Percentiles rank a stretch among this genome's conserved stretches.
Conservation (phyloP, 2,329 filamentous ascomycete species). For the Trichophyton benhamiae region DNA sequence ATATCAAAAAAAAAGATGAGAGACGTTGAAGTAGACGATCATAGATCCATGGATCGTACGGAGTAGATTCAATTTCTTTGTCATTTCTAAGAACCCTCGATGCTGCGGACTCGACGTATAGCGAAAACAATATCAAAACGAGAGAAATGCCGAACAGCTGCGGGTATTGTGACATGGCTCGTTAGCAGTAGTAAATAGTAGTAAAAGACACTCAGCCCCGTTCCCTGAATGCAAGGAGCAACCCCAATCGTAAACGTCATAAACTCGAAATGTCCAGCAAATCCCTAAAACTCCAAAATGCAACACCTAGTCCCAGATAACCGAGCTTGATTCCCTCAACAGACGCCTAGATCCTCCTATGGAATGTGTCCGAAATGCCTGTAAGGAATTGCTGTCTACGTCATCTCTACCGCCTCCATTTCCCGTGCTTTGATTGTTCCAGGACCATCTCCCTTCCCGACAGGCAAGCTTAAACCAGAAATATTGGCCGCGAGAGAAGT, state of each 20-base stretch:
- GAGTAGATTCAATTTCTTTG: background rate
- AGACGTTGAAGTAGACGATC: background rate
- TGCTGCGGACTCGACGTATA: background rate
- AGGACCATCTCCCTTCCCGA: slow-evolving; percentile 20
- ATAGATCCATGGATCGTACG: background rate
- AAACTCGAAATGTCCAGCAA: background rate
- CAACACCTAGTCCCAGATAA: background rate
- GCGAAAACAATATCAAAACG: background rate
- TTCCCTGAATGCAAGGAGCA: background rate
- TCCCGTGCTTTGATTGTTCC: slow-evolving; percentile 20
- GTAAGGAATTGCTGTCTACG: slow-evolving; percentile 20
- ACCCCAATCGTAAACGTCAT: background rate
- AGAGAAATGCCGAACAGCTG: background rate
- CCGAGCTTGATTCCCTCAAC: background rate
- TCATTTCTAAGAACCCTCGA: background rate
- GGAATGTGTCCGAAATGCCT: background rate
- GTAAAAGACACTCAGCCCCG: background rate
- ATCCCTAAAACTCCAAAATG: background rate
- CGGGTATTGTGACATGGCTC: background rate
- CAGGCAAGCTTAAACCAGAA: slow-evolving; percentile 32
- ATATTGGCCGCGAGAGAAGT: slow-evolving; percentile 36
- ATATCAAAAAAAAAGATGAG: background rate
- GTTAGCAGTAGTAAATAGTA: background rate
- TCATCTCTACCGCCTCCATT: slow-evolving; percentile 40
- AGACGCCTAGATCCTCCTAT: background rate